Evolutionary conservation across 495 filamentous ascomycete genomes (phyloP).

Genomic region (Friedmanniomyces simplex): DNA sequence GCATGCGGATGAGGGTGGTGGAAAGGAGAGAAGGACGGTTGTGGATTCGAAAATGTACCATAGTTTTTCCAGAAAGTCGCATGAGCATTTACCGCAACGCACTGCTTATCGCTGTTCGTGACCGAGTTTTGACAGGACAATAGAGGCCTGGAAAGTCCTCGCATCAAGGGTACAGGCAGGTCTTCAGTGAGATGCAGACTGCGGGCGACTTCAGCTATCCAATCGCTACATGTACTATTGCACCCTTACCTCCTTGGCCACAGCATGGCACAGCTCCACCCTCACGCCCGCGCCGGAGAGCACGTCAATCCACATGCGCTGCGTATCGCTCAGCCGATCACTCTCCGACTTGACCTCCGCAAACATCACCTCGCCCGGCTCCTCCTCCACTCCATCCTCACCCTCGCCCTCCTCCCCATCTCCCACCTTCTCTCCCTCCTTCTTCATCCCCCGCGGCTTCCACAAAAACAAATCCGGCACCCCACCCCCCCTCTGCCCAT

Average conservation of each 20-base stretch:
- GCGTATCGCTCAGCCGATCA: constrained; percentile 91
- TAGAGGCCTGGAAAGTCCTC: too few relatives aligned
- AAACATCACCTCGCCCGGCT: constrained; percentile 60
- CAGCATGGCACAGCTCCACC: constrained; percentile 82
- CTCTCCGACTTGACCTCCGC: constrained; percentile 90
- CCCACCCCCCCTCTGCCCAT: constrained; percentile 72
- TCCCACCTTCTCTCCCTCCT: constrained; percentile 20
- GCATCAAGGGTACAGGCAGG: too few relatives aligned
- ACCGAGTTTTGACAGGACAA: too few relatives aligned
- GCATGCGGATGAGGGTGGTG: too few relatives aligned
- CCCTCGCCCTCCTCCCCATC: constrained; percentile 10
- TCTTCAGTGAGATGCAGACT: too few relatives aligned
- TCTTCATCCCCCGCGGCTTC: constrained; percentile 33
- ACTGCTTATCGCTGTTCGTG: too few relatives aligned
- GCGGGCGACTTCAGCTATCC: too few relatives aligned
- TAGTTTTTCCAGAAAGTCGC: too few relatives aligned
- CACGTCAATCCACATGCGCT: constrained; percentile 94
- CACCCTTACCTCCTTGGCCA: constrained; percentile 57
- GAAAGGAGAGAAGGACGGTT: too few relatives aligned
- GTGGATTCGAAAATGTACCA: too few relatives aligned
- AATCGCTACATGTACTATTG: not conserved
- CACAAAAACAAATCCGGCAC: constrained; percentile 92
- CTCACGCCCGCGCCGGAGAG: constrained; percentile 68
- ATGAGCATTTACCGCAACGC: too few relatives aligned
- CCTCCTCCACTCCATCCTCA: constrained; percentile 18